Evolutionary conservation across 352 stramenopile species (phyloP).

Genomic region (Pythium guiyangense): DNA sequence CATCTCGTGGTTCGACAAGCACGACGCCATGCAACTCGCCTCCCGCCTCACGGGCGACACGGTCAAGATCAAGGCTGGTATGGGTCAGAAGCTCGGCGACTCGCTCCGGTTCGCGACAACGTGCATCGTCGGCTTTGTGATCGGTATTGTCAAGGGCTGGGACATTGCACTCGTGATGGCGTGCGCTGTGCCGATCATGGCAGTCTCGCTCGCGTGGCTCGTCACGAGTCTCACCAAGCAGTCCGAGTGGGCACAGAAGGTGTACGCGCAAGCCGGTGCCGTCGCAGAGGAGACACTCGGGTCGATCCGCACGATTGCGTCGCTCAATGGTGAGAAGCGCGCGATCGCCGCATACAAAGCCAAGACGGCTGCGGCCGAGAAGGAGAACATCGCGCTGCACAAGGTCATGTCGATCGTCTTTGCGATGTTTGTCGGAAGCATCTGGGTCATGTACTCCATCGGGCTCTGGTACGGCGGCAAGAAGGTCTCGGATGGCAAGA

Average conservation of each 20-base stretch:
- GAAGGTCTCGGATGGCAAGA: slow-evolving; percentile 27
- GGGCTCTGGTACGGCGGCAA: slow-evolving; percentile 52
- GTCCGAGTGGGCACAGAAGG: slow-evolving; percentile 24
- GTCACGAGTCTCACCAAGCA: slow-evolving; percentile 20
- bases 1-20: slow-evolving; percentile 43
- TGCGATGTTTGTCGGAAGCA: slow-evolving; percentile 29
- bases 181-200: slow-evolving; percentile 37
- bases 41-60: no score
- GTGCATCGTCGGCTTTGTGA: slow-evolving; percentile 35
- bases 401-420: slow-evolving; percentile 21
- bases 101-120: slow-evolving; percentile 26
- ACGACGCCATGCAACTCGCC: slow-evolving; percentile 37
- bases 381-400: slow-evolving; percentile 23
- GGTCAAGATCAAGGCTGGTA: no score
- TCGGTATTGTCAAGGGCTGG: slow-evolving; percentile 43
- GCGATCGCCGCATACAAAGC: slow-evolving; percentile 34
- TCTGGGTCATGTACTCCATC: slow-evolving; percentile 42
- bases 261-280: slow-evolving; percentile 45
- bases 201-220: slow-evolving; percentile 28
- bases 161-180: slow-evolving; percentile 45
- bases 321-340: slow-evolving; percentile 33
- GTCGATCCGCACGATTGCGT: slow-evolving; percentile 50
- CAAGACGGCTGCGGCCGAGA: slow-evolving; percentile 22
- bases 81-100: slow-evolving; percentile 50
- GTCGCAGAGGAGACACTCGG: slow-evolving; percentile 55